Percentiles rank a stretch among this genome's conserved stretches.
phyloP scores from a whole-genome alignment of 331 rosid genomes.

The Malus hybrid region DNA sequence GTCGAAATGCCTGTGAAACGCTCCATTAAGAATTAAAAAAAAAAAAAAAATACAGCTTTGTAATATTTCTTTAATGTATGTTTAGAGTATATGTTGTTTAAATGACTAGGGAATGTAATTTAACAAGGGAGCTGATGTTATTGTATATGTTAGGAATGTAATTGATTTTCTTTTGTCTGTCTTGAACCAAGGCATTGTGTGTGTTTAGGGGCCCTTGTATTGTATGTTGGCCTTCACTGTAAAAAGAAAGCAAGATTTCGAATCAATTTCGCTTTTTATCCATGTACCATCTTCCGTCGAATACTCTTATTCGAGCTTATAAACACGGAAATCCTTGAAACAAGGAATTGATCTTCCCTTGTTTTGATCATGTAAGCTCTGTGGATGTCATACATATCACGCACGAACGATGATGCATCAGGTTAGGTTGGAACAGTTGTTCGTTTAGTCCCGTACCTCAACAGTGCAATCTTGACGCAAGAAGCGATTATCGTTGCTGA shows the following conservation, averaged over 20 bases:
- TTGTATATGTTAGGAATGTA: conserved; percentile 11
- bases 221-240: background rate
- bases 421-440: background rate
- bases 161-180: background rate
- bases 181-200: background rate
- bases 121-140: conserved; percentile 5
- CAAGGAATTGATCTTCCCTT: too few species aligned
- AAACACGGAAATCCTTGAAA: too few species aligned
- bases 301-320: background rate
- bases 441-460: background rate
- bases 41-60: background rate
- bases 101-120: conserved; percentile 7
- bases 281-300: background rate
- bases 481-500: too few species aligned
- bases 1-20: background rate
- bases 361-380: background rate
- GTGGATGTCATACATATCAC: background rate
- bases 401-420: background rate
- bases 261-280: background rate
- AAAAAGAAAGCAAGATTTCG: background rate
- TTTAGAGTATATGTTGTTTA: background rate
- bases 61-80: background rate
- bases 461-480: too few species aligned
- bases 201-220: background rate
- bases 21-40: background rate